Evolutionary conservation across 2,329 filamentous ascomycete genomes (phyloP), one percentile per base, ranked within the genome.

Genomic region (Verticillium zaregamsianum): DNA sequence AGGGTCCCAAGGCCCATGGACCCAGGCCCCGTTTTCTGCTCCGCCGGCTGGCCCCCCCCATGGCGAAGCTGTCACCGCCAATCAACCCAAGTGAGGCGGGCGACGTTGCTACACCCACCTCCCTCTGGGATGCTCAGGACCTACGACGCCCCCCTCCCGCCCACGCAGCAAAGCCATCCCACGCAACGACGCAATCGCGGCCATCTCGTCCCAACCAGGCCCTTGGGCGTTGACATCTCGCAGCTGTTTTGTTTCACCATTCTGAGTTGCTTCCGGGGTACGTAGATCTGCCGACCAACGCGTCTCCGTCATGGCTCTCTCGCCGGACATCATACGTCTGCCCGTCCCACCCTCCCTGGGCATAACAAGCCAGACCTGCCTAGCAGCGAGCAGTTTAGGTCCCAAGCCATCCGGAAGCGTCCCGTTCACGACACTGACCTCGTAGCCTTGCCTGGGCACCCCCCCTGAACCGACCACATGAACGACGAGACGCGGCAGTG

Each of bases 61-160:
- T 23, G 40, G 25, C 54, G 25, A 55, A 55, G 54, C 17, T 25
- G 6, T 55, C 25, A 55, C 2, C 54, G 40, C 64, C 64, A 65
- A 65, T 65, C 63, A 59, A 28, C 62, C 37, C 55, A 52, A 60
- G 59, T 64, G 63, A 65, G 64, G 64, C 64, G 62, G 55, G 56
- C 63, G 59, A 49, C 5, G 23, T 49, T 23, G 45, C 45, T 49
- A 49, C 45, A 25, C 23, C 45, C 45, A 49, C 45, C 45, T 8
- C 45, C 45, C 45, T 49, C 20, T 49, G 8, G 9, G 20, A 49
- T 23, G 12, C 40, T 23, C 40, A 23, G 40, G n/a, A 49, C 40
- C 40, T 20, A n/a, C 40, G 8, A 49, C n/a, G 45, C 7, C 12
- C 45, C 45, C n/a, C 20, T n/a, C 45, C 7, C 45, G 45, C 20